These are phyloP conservation scores for Trametes villosa DNA, from an alignment of 768 basidiomycete species.

Conservation along the genomic window DNA sequence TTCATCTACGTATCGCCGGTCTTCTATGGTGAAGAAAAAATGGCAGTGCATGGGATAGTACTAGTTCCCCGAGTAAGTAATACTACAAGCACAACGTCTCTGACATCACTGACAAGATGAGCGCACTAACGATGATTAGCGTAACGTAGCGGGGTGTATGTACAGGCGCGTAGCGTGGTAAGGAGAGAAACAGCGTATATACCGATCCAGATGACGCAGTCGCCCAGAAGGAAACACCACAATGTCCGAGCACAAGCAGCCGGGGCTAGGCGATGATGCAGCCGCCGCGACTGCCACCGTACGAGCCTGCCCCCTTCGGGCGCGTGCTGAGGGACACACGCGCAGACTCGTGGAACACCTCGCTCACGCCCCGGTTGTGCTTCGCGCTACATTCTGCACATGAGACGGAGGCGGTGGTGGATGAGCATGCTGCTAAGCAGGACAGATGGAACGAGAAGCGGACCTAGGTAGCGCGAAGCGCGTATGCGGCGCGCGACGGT, in stretches of 20 bases:
- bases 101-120: too few species aligned
- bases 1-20: too few species aligned
- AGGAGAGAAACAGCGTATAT: not conserved
- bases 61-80: too few species aligned
- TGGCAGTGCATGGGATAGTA: too few species aligned
- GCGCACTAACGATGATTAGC: constrained; percentile 5
- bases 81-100: too few species aligned
- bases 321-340: constrained; percentile 80
- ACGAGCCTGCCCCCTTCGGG: constrained; percentile 62
- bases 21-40: too few species aligned
- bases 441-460: constrained; percentile 23
- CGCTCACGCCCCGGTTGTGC: constrained; percentile 91
- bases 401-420: constrained; percentile 4
- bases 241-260: not conserved
- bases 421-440: not conserved
- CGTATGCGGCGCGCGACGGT: constrained; percentile 89
- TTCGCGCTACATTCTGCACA: constrained; percentile 92
- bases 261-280: constrained; percentile 51
- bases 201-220: constrained; percentile 17
- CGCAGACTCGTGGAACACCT: constrained; percentile 92
- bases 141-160: constrained; percentile 1
- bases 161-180: not conserved
- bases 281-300: constrained; percentile 34
- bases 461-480: constrained; percentile 91
- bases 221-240: constrained; percentile 5